Evolutionary conservation across 495 filamentous ascomycete genomes (phyloP).

Genomic region (Podospora sp.): DNA sequence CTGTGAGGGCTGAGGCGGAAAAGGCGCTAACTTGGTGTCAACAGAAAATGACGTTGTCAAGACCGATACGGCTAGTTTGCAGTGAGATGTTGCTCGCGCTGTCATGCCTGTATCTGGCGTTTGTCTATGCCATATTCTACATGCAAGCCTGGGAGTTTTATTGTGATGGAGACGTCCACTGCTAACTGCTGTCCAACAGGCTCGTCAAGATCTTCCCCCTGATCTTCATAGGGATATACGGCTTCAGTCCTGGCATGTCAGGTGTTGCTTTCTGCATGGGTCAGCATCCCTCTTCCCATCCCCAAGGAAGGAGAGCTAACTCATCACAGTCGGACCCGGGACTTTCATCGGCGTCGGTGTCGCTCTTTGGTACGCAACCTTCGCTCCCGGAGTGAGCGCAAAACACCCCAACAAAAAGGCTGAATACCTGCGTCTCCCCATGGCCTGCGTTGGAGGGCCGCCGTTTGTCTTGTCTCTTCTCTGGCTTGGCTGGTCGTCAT

Average conservation of each 20-base stretch:
- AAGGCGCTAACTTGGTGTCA: not conserved
- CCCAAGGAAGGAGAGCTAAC: not conserved
- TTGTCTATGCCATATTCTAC: slow-evolving; percentile 72
- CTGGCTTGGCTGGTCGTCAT: slow-evolving; percentile 70
- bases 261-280: slow-evolving; percentile 36
- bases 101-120: slow-evolving; percentile 62
- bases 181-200: slow-evolving; percentile 11
- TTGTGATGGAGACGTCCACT: not conserved
- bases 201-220: slow-evolving; percentile 61
- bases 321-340: slow-evolving; percentile 41
- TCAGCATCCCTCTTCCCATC: slow-evolving; percentile 9
- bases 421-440: slow-evolving; percentile 66
- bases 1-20: too few species aligned
- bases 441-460: slow-evolving; percentile 64
- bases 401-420: slow-evolving; percentile 26
- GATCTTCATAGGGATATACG: slow-evolving; percentile 54
- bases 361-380: slow-evolving; percentile 44
- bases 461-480: slow-evolving; percentile 61
- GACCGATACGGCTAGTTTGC: slow-evolving; percentile 58
- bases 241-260: slow-evolving; percentile 40
- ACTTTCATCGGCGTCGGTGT: slow-evolving; percentile 56
- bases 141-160: slow-evolving; percentile 45
- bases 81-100: slow-evolving; percentile 65
- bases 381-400: slow-evolving; percentile 23
- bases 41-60: slow-evolving; percentile 35